Conservation (phyloP, 2,329 filamentous ascomycete genomes). For the Pezicula carpinea region DNA sequence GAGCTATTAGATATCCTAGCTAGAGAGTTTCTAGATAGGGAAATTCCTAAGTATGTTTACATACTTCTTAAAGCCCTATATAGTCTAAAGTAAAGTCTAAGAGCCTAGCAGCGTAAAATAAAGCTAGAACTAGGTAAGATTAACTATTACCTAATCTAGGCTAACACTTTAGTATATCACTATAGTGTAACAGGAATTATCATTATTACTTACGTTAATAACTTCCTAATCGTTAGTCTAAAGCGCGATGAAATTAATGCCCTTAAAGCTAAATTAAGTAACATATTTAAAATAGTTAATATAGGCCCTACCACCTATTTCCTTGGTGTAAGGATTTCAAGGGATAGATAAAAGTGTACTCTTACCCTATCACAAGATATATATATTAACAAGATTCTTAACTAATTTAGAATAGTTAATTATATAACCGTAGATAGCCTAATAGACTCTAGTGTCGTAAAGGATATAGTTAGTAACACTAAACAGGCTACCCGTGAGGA, state of each 20-base stretch:
- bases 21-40: background rate
- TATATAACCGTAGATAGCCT: slow-evolving; percentile 7
- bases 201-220: slow-evolving; percentile 25
- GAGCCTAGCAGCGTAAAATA: slow-evolving; percentile 17
- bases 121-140: slow-evolving; percentile 13
- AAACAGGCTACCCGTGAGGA: background rate
- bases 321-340: slow-evolving; percentile 21
- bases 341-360: slow-evolving; percentile 4
- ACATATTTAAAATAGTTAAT: slow-evolving; percentile 23
- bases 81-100: slow-evolving; percentile 26
- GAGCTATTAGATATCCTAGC: background rate
- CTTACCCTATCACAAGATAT: slow-evolving; percentile 13
- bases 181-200: slow-evolving; percentile 1
- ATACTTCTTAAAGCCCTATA: slow-evolving; percentile 25
- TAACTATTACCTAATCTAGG: slow-evolving; percentile 12
- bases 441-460: slow-evolving; percentile 6
- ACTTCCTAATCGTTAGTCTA: slow-evolving; percentile 17
- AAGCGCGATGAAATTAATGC: background rate
- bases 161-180: slow-evolving; percentile 16
- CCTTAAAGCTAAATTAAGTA: slow-evolving; percentile 15
- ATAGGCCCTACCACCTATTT: slow-evolving; percentile 19
- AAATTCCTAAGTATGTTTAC: background rate
- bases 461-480: background rate
- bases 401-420: slow-evolving; percentile 8
- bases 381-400: slow-evolving; percentile 21